Evolutionary conservation across 805 yeast species (phyloP), one percentile per base, ranked within the genome.

Genomic region (Candida railenensis): DNA sequence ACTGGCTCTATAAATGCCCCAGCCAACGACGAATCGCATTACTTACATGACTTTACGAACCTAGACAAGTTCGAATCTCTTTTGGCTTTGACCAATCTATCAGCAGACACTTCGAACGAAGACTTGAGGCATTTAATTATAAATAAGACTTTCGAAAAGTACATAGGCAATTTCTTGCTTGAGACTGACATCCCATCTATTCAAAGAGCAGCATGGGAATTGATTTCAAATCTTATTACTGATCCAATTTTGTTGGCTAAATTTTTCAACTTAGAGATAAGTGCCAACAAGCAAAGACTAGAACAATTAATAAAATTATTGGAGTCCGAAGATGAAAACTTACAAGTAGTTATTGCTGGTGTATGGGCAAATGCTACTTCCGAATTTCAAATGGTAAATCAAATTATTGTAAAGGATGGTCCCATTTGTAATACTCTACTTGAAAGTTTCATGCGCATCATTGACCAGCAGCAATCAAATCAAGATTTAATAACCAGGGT

Each of bases 41-140:
- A 62, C 38, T 45, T 62, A 3, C 40, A 65, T 42, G 73, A 71
- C 0, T 49, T 69, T 16, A 62, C 72, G 1, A 51, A 52, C 3
- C 52, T 74, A 12, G 84, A 79, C 47, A 71, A 75, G 18, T 77
- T 75, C 52, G 85, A 82, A 54, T 67, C 83, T 0, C 63, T 87
- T 34, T 57, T 83, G 19, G 88, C 91, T 0, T 69, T 87, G 22
- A 87, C 92, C 1, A 87, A 87, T 60, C 52, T 85, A 5, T 78
- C 89, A 0, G 73, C 88, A 0, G 48, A 72, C 1, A 69, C 68
- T 9, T 67, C 71, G 3, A 62, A 61, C 12, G 62, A 71, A 32
- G 71, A 74, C 8, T 64, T 74, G 22, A 67, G 61, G 11, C 65
- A 73, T 3, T 60, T 65, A 39, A 61, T 67, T 3, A 59, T 67